Percentiles rank a stretch among this genome's conserved stretches.
phyloP scores from a whole-genome alignment of 2,329 filamentous ascomycete genomes.

The Esteya vermicola region DNA sequence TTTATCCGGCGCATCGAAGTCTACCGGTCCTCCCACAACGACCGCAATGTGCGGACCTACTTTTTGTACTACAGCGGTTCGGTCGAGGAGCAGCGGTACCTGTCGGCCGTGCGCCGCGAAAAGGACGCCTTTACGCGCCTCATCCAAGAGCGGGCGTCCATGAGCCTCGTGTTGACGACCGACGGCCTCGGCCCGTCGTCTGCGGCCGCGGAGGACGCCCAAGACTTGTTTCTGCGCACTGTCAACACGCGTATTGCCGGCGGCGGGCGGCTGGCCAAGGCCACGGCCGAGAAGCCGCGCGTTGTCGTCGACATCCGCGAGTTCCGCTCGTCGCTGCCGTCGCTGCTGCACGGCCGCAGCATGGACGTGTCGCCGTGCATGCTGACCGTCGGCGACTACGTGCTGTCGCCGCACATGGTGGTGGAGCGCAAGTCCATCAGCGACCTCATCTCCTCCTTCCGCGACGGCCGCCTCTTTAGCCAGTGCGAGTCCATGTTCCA shows the following conservation, averaged over 20 bases:
- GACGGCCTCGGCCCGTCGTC: constrained; percentile 25
- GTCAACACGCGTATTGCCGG: constrained; percentile 95
- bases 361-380: constrained; percentile 89
- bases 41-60: constrained; percentile 80
- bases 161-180: constrained; percentile 75
- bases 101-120: constrained; percentile 79
- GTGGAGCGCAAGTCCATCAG: constrained; percentile 88
- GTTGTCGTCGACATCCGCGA: constrained; percentile 94
- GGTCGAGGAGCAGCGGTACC: constrained; percentile 88
- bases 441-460: constrained; percentile 84
- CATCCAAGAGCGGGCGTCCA: constrained; percentile 85
- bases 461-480: constrained; percentile 78
- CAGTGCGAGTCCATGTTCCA: constrained; percentile 91
- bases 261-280: constrained; percentile 69
- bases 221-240: constrained; percentile 85
- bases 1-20: constrained; percentile 93
- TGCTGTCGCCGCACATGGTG: constrained; percentile 80
- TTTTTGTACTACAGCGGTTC: constrained; percentile 94
- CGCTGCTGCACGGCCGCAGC: constrained; percentile 74
- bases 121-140: constrained; percentile 93
- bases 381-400: constrained; percentile 92
- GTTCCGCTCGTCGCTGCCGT: constrained; percentile 85
- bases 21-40: constrained; percentile 85
- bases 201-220: constrained; percentile 61
- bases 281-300: constrained; percentile 74